Percentiles rank a stretch among this genome's conserved stretches.
phyloP scores from a whole-genome alignment of 2,329 filamentous ascomycete genomes.

The Trichophyton mentagrophytes region DNA sequence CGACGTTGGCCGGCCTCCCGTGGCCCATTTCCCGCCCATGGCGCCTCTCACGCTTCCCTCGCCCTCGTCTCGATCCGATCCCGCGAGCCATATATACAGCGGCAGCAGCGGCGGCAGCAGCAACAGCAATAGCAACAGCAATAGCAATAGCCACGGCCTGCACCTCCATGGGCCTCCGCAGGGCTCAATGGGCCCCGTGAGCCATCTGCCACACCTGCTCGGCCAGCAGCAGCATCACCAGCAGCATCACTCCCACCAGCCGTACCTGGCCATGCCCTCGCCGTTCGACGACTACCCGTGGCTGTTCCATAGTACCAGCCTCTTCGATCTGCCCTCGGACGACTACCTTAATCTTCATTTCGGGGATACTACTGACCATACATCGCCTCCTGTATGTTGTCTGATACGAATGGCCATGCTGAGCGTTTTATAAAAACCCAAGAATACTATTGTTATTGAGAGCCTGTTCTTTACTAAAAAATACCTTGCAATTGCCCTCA shows the following conservation, averaged over 20 bases:
- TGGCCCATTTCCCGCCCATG: slow-evolving; percentile 3
- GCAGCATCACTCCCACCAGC: neutral
- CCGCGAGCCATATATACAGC: neutral
- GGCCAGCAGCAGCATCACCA: neutral
- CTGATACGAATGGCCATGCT: neutral
- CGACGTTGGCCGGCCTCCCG: neutral
- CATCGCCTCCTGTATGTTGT: slow-evolving; percentile 1
- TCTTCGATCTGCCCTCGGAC: slow-evolving; percentile 14
- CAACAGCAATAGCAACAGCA: neutral
- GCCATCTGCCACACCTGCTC: slow-evolving; percentile 7
- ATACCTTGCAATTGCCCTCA: neutral
- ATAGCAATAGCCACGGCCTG: neutral
- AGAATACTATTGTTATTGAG: no score
- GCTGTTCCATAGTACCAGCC: slow-evolving; percentile 12
- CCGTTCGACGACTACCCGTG: slow-evolving; percentile 11
- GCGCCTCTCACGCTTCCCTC: slow-evolving; percentile 9
- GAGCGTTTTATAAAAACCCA: neutral
- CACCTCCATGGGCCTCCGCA: slow-evolving; percentile 1
- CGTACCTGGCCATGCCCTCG: slow-evolving; percentile 3
- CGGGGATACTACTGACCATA: slow-evolving; percentile 7
- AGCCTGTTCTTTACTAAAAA: neutral
- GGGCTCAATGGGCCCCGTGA: neutral
- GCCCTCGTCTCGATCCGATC: slow-evolving; percentile 6
- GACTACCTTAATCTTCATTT: slow-evolving; percentile 15
- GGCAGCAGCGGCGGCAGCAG: no score